Conservation (phyloP, 257 asterid genomes). For the Solanum paucissectum region DNA sequence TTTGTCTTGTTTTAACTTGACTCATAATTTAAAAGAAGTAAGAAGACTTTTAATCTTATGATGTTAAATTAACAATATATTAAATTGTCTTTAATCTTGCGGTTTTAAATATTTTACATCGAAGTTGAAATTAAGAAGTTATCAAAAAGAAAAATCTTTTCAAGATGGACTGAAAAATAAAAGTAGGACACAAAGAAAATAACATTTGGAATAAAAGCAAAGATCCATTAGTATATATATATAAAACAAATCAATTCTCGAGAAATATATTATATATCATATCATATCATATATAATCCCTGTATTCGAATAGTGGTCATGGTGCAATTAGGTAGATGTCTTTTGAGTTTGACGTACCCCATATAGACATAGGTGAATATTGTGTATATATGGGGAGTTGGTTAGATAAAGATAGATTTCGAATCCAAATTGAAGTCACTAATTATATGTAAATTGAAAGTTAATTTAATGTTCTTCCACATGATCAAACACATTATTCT, state of each 20-base stretch:
- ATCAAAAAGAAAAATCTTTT: too few relatives aligned
- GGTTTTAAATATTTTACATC: too few relatives aligned
- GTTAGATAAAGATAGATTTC: not conserved
- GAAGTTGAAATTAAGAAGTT: too few relatives aligned
- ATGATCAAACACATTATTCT: not conserved
- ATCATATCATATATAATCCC: too few relatives aligned
- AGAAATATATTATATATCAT: too few relatives aligned
- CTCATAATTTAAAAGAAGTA: not conserved
- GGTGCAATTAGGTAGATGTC: too few relatives aligned
- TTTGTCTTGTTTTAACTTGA: not conserved
- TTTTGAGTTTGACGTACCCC: too few relatives aligned
- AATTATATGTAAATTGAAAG: not conserved
- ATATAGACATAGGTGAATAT: not conserved
- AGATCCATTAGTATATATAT: not conserved
- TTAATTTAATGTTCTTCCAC: not conserved
- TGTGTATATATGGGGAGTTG: not conserved
- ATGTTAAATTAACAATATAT: too few relatives aligned
- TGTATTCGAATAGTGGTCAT: too few relatives aligned
- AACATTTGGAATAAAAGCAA: not conserved
- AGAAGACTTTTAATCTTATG: not conserved
- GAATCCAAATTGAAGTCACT: not conserved
- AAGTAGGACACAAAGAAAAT: too few relatives aligned
- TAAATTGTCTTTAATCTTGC: not conserved
- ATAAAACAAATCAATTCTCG: too few relatives aligned
- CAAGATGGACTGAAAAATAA: not conserved